Evolutionary conservation across 2,329 filamentous ascomycete species (phyloP).

Genomic region (Didymella arachidicola): DNA sequence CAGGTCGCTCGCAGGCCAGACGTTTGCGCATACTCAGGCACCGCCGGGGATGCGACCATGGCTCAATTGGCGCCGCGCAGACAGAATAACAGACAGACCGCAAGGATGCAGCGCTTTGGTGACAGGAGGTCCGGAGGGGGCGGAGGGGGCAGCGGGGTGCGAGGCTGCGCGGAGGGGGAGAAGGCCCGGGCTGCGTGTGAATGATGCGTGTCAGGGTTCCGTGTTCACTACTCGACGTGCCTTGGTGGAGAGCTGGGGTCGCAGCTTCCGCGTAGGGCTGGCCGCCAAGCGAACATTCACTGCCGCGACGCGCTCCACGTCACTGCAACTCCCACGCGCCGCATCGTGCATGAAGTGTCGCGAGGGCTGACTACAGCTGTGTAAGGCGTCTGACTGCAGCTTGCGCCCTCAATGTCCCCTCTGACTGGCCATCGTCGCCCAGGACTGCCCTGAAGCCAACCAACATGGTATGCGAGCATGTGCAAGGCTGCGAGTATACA

Average conservation of each 20-base stretch:
- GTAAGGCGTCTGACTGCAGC: slow-evolving; percentile 6
- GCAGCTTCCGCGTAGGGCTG: slow-evolving; percentile 28
- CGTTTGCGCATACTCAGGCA: slow-evolving; percentile 52
- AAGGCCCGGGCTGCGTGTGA: slow-evolving; percentile 14
- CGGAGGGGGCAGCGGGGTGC: slow-evolving; percentile 17
- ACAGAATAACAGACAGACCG: background rate
- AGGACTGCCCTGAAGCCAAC: slow-evolving; percentile 5
- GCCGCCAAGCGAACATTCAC: slow-evolving; percentile 24
- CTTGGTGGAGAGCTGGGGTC: slow-evolving; percentile 26
- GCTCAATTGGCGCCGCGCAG: slow-evolving; percentile 40
- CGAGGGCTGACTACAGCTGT: background rate
- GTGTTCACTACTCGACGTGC: slow-evolving; percentile 22
- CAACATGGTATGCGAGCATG: slow-evolving; percentile 19
- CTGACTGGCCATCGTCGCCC: slow-evolving; percentile 7
- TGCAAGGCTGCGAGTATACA: slow-evolving; percentile 4
- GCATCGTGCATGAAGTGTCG: background rate
- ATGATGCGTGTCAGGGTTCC: slow-evolving; percentile 27
- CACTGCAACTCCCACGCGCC: slow-evolving; percentile 6
- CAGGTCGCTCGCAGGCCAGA: slow-evolving; percentile 7
- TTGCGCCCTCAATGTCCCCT: slow-evolving; percentile 13
- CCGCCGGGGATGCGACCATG: slow-evolving; percentile 54
- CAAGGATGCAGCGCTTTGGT: background rate
- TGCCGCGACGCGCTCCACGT: slow-evolving; percentile 20
- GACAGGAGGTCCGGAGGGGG: slow-evolving; percentile 17
- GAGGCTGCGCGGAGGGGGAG: slow-evolving; percentile 13